A percentile compares a stretch with the other conserved stretches of the same genome.
Evolutionary conservation across 208 protist genomes (phyloP).

Genomic region (Baffinella frigidus): DNA sequence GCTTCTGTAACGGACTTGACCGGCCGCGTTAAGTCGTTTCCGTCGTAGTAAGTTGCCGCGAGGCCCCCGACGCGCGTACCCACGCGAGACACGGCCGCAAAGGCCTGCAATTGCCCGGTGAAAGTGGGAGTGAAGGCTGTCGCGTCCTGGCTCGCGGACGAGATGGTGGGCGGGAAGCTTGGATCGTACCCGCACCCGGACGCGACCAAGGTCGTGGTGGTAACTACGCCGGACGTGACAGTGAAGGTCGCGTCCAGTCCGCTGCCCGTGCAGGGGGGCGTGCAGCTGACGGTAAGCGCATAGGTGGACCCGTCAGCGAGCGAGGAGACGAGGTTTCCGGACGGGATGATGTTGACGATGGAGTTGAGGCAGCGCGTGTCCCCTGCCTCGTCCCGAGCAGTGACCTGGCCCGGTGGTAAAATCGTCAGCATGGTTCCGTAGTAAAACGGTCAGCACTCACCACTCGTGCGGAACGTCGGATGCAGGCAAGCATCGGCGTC

Average conservation of each 20-base stretch:
- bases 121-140: no score
- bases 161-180: background rate
- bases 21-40: background rate
- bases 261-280: background rate
- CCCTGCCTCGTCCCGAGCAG: no score
- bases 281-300: background rate
- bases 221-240: background rate
- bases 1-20: background rate
- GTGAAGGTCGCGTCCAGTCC: background rate
- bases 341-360: background rate
- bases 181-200: slow-evolving; percentile 22
- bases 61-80: background rate
- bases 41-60: slow-evolving; percentile 14
- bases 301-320: background rate
- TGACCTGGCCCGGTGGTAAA: no score
- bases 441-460: no score
- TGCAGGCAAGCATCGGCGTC: no score
- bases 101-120: background rate
- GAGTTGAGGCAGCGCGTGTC: background rate
- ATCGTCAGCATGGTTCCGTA: no score
- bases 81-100: background rate
- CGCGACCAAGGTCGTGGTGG: background rate
- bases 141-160: background rate
- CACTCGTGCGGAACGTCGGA: no score
- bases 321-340: background rate